phyloP scores from a whole-genome alignment of 495 filamentous ascomycete species.

The Aspergillus taichungensis region DNA sequence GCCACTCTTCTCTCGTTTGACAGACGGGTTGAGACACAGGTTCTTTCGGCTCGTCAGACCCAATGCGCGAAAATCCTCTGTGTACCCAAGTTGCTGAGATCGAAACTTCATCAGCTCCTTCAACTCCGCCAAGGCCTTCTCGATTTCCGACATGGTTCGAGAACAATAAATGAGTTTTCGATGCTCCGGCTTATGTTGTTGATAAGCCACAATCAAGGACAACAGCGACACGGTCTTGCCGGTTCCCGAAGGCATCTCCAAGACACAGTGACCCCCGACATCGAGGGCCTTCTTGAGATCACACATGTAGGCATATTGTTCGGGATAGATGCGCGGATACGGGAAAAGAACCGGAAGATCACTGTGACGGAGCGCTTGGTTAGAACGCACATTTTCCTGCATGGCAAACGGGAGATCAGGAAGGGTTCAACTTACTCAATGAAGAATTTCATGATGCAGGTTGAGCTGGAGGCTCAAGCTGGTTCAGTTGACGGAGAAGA shows the following conservation, averaged over 20 bases:
- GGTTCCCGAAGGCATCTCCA: slow-evolving; percentile 99
- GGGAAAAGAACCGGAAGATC: slow-evolving; percentile 93
- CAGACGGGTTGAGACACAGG: slow-evolving; percentile 88
- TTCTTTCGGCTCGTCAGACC: slow-evolving; percentile 96
- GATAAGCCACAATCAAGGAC: slow-evolving; percentile 93
- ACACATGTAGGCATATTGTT: slow-evolving; percentile 99
- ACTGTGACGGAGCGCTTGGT: slow-evolving; percentile 31
- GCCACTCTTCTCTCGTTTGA: slow-evolving; percentile 92
- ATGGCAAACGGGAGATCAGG: neutral
- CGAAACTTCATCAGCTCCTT: slow-evolving; percentile 92
- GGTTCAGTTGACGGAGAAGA: neutral
- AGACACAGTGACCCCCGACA: slow-evolving; percentile 88
- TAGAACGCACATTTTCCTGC: neutral
- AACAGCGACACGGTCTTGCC: slow-evolving; percentile 95
- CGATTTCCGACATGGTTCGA: slow-evolving; percentile 56
- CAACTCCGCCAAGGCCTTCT: slow-evolving; percentile 90
- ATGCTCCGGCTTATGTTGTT: slow-evolving; percentile 81
- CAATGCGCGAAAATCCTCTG: slow-evolving; percentile 87
- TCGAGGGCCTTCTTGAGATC: slow-evolving; percentile 96
- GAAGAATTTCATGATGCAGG: slow-evolving; percentile 82
- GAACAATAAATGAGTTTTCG: slow-evolving; percentile 98
- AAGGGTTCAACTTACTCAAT: slow-evolving; percentile 58
- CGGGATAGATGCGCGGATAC: slow-evolving; percentile 94
- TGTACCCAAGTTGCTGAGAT: slow-evolving; percentile 70
- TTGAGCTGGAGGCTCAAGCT: slow-evolving; percentile 15